A percentile compares a stretch with the other conserved stretches of the same genome.
These are phyloP conservation scores for Nannochloropsis oceanica DNA, from an alignment of 108 stramenopile species.

Conservation along the genomic window DNA sequence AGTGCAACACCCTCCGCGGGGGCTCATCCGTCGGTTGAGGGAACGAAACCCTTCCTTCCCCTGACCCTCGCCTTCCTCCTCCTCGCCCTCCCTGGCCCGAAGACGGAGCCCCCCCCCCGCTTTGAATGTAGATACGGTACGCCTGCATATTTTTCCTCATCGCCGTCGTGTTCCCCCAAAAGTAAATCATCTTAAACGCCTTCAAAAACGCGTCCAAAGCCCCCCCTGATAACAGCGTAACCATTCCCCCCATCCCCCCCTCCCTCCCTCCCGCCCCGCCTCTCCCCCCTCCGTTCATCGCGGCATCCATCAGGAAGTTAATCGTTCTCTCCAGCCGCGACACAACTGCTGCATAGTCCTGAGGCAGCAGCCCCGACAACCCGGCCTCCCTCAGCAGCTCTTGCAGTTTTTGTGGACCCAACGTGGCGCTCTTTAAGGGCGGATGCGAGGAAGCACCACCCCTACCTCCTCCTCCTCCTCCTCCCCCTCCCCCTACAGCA, in stretches of 20 bases:
- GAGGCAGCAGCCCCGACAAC: background rate
- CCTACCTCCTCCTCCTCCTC: constrained; percentile 47
- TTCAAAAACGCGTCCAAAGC: background rate
- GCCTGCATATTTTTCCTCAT: background rate
- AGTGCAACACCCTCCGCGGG: constrained; percentile 58
- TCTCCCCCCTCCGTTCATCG: background rate
- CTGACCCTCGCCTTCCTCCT: constrained; percentile 33
- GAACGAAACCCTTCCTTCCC: background rate
- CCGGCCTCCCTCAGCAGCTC: background rate
- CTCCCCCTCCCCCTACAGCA: background rate
- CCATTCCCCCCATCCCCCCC: background rate
- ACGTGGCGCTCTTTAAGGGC: constrained; percentile 15
- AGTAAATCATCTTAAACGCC: background rate
- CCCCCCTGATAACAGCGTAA: background rate
- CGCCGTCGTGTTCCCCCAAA: background rate
- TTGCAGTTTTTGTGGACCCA: background rate
- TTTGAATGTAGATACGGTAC: constrained; percentile 51
- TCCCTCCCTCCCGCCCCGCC: too few relatives aligned
- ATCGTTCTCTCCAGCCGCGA: background rate
- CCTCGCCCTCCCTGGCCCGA: constrained; percentile 11
- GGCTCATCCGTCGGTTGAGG: background rate
- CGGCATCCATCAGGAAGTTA: background rate
- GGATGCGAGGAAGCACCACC: constrained; percentile 57
- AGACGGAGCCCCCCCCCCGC: background rate
- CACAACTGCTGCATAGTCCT: background rate